These are phyloP conservation scores for Candida hungchunana DNA, from an alignment of 805 yeast species.

Conservation along the genomic window DNA sequence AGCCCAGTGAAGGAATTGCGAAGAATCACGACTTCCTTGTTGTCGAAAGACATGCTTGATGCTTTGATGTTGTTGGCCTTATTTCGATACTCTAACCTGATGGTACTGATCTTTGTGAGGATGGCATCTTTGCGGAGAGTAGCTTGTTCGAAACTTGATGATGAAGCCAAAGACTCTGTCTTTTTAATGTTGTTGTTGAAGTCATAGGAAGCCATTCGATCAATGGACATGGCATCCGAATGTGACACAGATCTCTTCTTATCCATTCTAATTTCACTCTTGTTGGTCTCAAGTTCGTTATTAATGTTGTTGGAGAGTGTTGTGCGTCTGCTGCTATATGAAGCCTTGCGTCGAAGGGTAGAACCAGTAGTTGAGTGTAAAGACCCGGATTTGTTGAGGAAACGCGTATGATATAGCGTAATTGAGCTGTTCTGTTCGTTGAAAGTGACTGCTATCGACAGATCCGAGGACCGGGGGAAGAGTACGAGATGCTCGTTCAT, in stretches of 20 bases:
- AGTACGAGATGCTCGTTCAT: slow-evolving; percentile 50
- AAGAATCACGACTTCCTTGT: slow-evolving; percentile 59
- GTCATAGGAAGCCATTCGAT: slow-evolving; percentile 42
- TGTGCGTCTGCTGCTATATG: slow-evolving; percentile 19
- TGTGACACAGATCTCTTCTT: slow-evolving; percentile 32
- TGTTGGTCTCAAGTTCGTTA: slow-evolving; percentile 6
- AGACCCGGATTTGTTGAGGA: slow-evolving; percentile 26
- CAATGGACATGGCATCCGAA: slow-evolving; percentile 38
- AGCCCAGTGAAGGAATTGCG: slow-evolving; percentile 39
- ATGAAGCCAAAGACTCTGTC: slow-evolving; percentile 38
- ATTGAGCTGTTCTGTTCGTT: slow-evolving; percentile 42
- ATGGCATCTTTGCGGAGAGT: slow-evolving; percentile 60
- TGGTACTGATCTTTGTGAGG: slow-evolving; percentile 54
- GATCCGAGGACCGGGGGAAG: slow-evolving; percentile 43
- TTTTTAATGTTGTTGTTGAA: slow-evolving; percentile 40
- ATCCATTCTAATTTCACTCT: slow-evolving; percentile 16
- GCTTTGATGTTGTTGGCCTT: slow-evolving; percentile 32
- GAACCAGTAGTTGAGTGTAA: slow-evolving; percentile 1
- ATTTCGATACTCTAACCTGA: slow-evolving; percentile 30
- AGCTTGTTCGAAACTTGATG: slow-evolving; percentile 33
- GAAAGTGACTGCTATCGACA: slow-evolving; percentile 52
- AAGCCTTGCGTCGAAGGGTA: slow-evolving; percentile 19
- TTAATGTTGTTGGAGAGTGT: slow-evolving; percentile 5
- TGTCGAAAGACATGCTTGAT: slow-evolving; percentile 39
- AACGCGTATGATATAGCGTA: slow-evolving; percentile 53